Evolutionary conservation across 2,329 filamentous ascomycete species (phyloP).

Genomic region (Anthostomella pinea): DNA sequence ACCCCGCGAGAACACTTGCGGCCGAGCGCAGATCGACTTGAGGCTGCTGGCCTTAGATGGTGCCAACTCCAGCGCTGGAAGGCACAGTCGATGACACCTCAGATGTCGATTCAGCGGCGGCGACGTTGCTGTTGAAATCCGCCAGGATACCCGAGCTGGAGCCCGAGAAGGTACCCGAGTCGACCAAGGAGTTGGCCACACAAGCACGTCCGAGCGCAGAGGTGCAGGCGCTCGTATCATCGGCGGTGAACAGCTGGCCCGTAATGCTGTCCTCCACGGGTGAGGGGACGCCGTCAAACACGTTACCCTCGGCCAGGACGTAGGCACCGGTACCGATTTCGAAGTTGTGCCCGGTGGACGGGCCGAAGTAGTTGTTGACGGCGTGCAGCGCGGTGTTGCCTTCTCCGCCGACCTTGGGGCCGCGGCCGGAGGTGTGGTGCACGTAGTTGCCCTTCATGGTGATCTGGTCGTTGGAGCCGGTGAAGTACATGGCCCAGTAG

Average conservation of each 20-base stretch:
- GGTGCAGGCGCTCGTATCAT: constrained; percentile 40
- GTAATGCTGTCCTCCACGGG: constrained; percentile 31
- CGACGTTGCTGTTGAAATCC: constrained; percentile 50
- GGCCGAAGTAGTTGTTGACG: constrained; percentile 41
- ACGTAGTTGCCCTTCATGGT: constrained; percentile 44
- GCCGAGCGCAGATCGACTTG: too few species aligned
- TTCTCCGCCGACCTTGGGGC: constrained; percentile 39
- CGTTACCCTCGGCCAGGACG: constrained; percentile 49
- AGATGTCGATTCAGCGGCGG: constrained; percentile 36
- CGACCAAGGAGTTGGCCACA: constrained; percentile 46
- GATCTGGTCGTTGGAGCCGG: constrained; percentile 37
- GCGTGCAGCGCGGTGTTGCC: constrained; percentile 34
- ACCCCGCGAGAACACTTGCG: too few species aligned
- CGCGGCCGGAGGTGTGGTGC: constrained; percentile 41
- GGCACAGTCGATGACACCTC: constrained; percentile 29
- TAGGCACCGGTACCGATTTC: constrained; percentile 36
- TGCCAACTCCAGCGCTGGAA: constrained; percentile 45
- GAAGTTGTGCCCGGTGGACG: constrained; percentile 43
- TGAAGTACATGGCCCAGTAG: constrained; percentile 44
- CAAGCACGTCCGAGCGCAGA: constrained; percentile 47
- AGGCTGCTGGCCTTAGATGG: too few species aligned
- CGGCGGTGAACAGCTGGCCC: constrained; percentile 35
- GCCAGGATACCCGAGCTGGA: constrained; percentile 44
- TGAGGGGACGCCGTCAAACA: constrained; percentile 44
- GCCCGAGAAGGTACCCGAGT: constrained; percentile 36